Evolutionary conservation across 345 rosid species (phyloP), one percentile per base, ranked within the genome.

Genomic region (Odontarrhena argentea): DNA sequence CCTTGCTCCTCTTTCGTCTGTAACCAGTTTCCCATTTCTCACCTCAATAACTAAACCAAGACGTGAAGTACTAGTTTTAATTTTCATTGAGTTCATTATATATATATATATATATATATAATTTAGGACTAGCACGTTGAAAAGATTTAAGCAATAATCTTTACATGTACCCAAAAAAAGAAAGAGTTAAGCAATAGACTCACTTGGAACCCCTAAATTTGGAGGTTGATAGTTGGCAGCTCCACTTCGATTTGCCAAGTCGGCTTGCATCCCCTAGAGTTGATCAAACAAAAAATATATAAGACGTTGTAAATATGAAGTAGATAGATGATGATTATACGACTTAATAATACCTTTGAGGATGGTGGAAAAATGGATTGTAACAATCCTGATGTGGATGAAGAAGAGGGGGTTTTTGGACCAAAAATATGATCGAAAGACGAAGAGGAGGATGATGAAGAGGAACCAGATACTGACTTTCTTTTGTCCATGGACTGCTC

Each of bases 171-270:
- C 22, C 22, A 18, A 18, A 18, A 18, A 18, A 18, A 18, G 22
- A 18, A 5, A 52, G 45, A 36, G 12, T 35, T 35, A 32, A 43
- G 32, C 14, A 52, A 26, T 38, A 56, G 37, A 64, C 76, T 65
- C 66, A 72, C 76, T 65, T 65, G 54, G 50, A 49, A 41, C 40
- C 34, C 54, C 34, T 15, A 35, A 38, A 64, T 83, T 87, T 67
- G 75, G 82, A 74, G 68, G 72, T 40, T 69, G 78, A 75, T 77
- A 78, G 60, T 34, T 79, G 36, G 74, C 55, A 74, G 66, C 68
- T 35, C 76, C 75, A 58, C 40, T 67, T 64, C 68, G 82, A 77
- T 76, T 74, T 35, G 68, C 79, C 42, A 69, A 63, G 54, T 73
- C 81, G 30, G 41, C 79, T 63, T 76, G 71, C 22, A 9, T 63